Evolutionary conservation across 768 basidiomycete genomes (phyloP).

Genomic region (Kwoniella europaea): DNA sequence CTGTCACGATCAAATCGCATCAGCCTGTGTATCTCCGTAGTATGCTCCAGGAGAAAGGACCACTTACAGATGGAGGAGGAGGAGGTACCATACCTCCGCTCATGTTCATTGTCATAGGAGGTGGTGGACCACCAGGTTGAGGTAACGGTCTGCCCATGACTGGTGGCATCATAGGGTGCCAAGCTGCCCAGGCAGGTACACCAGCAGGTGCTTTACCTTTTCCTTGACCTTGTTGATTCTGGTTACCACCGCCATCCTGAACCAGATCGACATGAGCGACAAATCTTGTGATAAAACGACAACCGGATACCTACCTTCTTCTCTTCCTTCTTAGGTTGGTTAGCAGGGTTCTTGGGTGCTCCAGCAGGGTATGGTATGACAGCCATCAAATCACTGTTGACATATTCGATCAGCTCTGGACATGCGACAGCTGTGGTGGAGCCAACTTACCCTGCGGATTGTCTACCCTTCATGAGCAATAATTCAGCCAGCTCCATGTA

Average conservation of each 20-base stretch:
- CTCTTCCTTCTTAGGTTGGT: constrained; percentile 30
- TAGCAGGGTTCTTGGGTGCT: constrained; percentile 35
- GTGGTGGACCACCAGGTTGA: constrained; percentile 35
- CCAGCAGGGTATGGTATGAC: constrained; percentile 50
- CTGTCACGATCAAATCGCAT: constrained; percentile 10
- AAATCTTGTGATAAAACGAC: neutral
- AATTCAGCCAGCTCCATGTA: constrained; percentile 58
- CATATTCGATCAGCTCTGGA: neutral
- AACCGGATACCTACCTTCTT: constrained; percentile 33
- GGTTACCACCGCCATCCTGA: constrained; percentile 10
- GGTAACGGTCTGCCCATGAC: constrained; percentile 38
- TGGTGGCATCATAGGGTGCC: constrained; percentile 36
- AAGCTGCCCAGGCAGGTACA: constrained; percentile 45
- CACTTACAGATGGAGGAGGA: constrained; percentile 25
- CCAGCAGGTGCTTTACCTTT: constrained; percentile 35
- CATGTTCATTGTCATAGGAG: constrained; percentile 33
- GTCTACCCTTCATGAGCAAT: constrained; percentile 56
- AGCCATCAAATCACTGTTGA: constrained; percentile 49
- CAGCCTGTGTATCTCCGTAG: neutral
- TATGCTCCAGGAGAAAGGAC: neutral
- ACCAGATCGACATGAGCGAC: neutral
- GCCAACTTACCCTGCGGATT: constrained; percentile 52
- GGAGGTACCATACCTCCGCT: constrained; percentile 31
- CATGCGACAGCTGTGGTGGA: neutral
- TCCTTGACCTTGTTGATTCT: constrained; percentile 13